Evolutionary conservation across 495 filamentous ascomycete genomes (phyloP), one percentile per base, ranked within the genome.

Genomic region (Neurospora sp.): DNA sequence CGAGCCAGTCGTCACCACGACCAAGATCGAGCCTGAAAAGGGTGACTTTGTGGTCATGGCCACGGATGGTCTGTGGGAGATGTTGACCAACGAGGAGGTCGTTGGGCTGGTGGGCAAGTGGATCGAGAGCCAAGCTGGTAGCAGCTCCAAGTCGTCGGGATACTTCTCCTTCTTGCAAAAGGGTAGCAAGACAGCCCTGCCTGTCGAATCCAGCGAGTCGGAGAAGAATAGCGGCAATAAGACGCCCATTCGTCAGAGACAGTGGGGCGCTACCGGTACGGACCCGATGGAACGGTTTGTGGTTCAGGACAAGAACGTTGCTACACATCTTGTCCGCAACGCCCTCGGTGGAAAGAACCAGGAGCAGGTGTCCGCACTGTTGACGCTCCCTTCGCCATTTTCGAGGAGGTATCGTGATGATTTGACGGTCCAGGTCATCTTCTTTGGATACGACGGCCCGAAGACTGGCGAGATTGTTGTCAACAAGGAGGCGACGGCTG

Each of bases 21-120:
- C 96, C 40, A 91, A 95, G 81, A 90, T 99, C 70, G 89, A 97
- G 75, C 96, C 96, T 12, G 88, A 91, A 53, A 91, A 91, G 73
- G 96, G 96, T 66, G 96, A 98, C 78, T 99, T 99, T 76, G 84
- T 99, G 6, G 94, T 99, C 70, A 90, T 99, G 86, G 96, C 96
- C 6, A 97, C 96, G 0, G 96, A 99, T 78, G 96, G 96, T 3
- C 86, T 99, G 14, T 99, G 96, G 96, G 96, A 99, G 83, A 98
- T 98, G 95, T 85, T 99, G 69, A 97, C 93, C 69, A 99, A 98
- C 78, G 96, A 99, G 79, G 96, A 99, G 83, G 96, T 98, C 1
- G 91, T 99, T 68, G 96, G 96, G 0, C 86, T 99, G 8, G 96
- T 99, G 14, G 96, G 95, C 3, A 92, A 95, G 80, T 99, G 96